Evolutionary conservation across 2,329 filamentous ascomycete species (phyloP).

Genomic region (Arthrobotrys sinensis): DNA sequence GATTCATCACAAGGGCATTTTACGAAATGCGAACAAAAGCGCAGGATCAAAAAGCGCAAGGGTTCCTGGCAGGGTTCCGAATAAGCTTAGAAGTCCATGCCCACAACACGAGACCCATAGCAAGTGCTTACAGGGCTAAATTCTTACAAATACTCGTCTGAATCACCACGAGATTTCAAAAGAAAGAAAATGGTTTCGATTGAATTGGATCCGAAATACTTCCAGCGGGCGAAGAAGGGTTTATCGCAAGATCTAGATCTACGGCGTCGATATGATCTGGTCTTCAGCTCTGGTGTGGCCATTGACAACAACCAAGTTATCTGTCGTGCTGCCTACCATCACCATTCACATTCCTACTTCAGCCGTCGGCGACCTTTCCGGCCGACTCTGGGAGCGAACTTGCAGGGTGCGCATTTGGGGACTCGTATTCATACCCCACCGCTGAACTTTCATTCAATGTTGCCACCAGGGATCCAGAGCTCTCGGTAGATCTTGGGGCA

Average conservation of each 20-base stretch:
- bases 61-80: slow-evolving; percentile 10
- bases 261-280: background rate
- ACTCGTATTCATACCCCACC: slow-evolving; percentile 46
- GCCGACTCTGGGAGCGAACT: background rate
- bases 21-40: slow-evolving; percentile 36
- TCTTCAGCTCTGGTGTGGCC: background rate
- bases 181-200: background rate
- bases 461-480: slow-evolving; percentile 41
- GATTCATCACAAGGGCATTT: slow-evolving; percentile 12
- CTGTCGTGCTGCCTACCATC: background rate
- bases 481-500: slow-evolving; percentile 35
- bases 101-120: background rate
- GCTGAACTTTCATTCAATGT: slow-evolving; percentile 12
- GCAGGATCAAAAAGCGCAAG: slow-evolving; percentile 25
- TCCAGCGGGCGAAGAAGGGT: background rate
- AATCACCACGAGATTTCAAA: background rate
- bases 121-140: slow-evolving; percentile 6
- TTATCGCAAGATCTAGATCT: background rate
- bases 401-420: slow-evolving; percentile 13
- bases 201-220: slow-evolving; percentile 8
- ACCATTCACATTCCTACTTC: slow-evolving; percentile 42
- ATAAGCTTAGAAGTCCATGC: slow-evolving; percentile 13
- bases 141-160: slow-evolving; percentile 29
- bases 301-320: slow-evolving; percentile 4
- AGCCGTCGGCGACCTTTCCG: slow-evolving; percentile 39